Evolutionary conservation across 2,329 filamentous ascomycete species (phyloP), one percentile per base, ranked within the genome.

Genomic region (Aspergillus japonicus): DNA sequence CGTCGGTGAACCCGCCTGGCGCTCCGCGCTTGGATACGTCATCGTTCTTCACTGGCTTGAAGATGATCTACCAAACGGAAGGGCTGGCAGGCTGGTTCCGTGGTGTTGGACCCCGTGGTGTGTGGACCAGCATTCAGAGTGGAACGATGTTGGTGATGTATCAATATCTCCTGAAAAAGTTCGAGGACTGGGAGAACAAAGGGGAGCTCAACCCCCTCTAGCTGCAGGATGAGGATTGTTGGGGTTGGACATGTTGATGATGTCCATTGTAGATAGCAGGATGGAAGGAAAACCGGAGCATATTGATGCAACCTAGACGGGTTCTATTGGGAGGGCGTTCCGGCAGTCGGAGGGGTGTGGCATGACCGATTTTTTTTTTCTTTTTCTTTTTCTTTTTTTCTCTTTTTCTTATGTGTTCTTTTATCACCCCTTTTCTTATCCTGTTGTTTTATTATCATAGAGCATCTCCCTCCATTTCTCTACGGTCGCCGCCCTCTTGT

Each of bases 111-210:
- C 95, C 95, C 1, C 86, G 95, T 56, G 89, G 89, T 59, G 91
- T 98, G 14, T 99, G 95, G 95, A 99, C 95, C 23, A 96, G 94
- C 71, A 91, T 98, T 59, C 95, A 99, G 80, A 96, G 91, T 71
- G 91, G 93, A 47, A 96, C 92, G 66, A 98, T 98, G 94, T 82
- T 98, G 73, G 93, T 98, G 68, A 81, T 97, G 74, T 98, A 98
- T 76, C 94, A 98, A 79, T 89, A 88, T 61, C 81, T 98, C 58
- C 78, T 98, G 72, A 88, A 89, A 69, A 86, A 88, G 76, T 83
- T 98, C 66, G 89, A 93, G 60, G 67, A 77, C n/a, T 78, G 81
- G 68, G 77, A 73, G 48, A 59, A 55, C n/a, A 33, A 61, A 10
- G 65, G 68, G 26, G 73, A 71, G 55, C 47, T 66, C 29, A 56